Evolutionary conservation across 2,329 filamentous ascomycete species (phyloP).

Genomic region (Septoria linicola): DNA sequence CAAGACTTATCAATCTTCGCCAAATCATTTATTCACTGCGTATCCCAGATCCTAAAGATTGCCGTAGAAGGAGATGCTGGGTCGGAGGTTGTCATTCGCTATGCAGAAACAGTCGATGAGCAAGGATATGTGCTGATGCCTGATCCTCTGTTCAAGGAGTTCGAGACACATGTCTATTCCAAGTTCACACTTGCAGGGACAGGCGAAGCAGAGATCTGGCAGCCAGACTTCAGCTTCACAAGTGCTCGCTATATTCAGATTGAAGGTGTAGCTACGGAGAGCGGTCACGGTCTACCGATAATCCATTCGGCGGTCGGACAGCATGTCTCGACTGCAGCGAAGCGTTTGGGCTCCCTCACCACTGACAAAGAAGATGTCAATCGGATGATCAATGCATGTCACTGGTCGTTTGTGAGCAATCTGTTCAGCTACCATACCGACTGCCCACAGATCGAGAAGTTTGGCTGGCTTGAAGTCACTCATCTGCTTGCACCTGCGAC

Average conservation of each 20-base stretch:
- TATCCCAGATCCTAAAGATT: conserved; percentile 36
- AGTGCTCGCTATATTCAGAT: conserved; percentile 46
- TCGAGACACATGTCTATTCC: conserved; percentile 43
- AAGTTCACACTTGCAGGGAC: conserved; percentile 40
- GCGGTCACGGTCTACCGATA: conserved; percentile 34
- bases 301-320: conserved; percentile 40
- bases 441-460: conserved; percentile 51
- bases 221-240: conserved; percentile 46
- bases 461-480: conserved; percentile 52
- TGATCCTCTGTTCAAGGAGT: conserved; percentile 43
- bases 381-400: conserved; percentile 45
- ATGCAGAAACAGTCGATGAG: conserved; percentile 36
- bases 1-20: background rate
- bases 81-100: conserved; percentile 36
- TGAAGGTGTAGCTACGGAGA: conserved; percentile 38
- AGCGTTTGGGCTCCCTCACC: conserved; percentile 40
- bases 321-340: conserved; percentile 44
- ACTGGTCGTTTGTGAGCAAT: conserved; percentile 48
- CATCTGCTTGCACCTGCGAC: conserved; percentile 48
- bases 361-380: conserved; percentile 46
- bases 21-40: conserved; percentile 38
- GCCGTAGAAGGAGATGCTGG: conserved; percentile 33
- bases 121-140: conserved; percentile 43
- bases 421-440: conserved; percentile 52
- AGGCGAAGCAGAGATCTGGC: conserved; percentile 37